Conservation (phyloP, 1,284 basidiomycete genomes). For the Takashimella koratensis region DNA sequence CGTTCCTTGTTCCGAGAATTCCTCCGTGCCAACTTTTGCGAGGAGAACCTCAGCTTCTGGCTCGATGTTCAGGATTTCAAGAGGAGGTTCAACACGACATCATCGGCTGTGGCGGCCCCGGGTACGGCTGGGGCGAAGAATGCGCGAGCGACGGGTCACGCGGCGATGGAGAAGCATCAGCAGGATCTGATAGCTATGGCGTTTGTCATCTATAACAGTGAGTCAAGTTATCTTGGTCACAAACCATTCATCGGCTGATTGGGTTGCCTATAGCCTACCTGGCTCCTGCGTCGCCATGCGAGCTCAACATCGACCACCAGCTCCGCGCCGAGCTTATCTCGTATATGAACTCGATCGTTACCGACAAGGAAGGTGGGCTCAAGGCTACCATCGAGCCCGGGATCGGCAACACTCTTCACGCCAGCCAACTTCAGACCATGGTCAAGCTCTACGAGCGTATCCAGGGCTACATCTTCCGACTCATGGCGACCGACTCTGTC, state of each 20-base stretch:
- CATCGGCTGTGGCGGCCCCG: constrained; percentile 71
- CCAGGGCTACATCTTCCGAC: constrained; percentile 90
- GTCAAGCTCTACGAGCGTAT: constrained; percentile 93
- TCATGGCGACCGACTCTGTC: constrained; percentile 97
- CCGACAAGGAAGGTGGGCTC: constrained; percentile 58
- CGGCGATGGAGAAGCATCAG: constrained; percentile 96
- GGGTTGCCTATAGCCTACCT: constrained; percentile 66
- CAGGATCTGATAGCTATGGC: constrained; percentile 91
- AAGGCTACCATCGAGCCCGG: constrained; percentile 73
- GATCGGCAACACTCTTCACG: constrained; percentile 62
- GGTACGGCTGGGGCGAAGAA: constrained; percentile 16
- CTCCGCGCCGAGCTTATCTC: constrained; percentile 88
- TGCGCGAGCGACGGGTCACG: constrained; percentile 62
- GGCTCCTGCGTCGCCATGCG: constrained; percentile 88
- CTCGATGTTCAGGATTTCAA: constrained; percentile 96
- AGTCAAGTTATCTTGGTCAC: constrained; percentile 19
- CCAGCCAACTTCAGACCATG: constrained; percentile 90
- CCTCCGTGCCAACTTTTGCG: constrained; percentile 89
- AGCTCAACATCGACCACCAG: constrained; percentile 97
- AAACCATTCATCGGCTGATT: background rate
- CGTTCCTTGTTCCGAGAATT: constrained; percentile 91
- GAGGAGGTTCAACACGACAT: constrained; percentile 90
- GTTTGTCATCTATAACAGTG: constrained; percentile 67
- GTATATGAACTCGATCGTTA: constrained; percentile 85
- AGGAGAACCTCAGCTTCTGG: constrained; percentile 97